Conservation (phyloP, 2,329 filamentous ascomycete species). For the Aspergillus glaucus region DNA sequence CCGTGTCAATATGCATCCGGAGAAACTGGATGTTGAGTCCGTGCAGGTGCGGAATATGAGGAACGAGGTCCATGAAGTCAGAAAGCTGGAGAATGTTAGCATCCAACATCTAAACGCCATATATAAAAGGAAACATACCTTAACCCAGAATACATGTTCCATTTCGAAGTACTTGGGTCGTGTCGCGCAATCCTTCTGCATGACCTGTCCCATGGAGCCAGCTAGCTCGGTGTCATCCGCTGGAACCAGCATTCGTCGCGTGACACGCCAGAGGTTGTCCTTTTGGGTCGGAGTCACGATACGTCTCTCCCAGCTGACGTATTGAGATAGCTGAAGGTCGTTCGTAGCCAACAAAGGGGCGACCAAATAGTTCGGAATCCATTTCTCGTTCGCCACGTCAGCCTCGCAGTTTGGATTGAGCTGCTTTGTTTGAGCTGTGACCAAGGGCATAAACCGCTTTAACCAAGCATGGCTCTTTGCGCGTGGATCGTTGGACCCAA, state of each 20-base stretch:
- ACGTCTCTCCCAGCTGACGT: constrained; percentile 42
- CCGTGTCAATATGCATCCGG: constrained; percentile 37
- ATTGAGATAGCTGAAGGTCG: constrained; percentile 44
- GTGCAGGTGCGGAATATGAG: constrained; percentile 43
- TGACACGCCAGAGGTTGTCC: constrained; percentile 43
- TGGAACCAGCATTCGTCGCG: constrained; percentile 40
- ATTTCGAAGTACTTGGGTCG: constrained; percentile 44
- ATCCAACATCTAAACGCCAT: background rate
- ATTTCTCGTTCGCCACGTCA: constrained; percentile 38
- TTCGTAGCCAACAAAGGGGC: constrained; percentile 45
- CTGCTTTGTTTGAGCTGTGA: constrained; percentile 38
- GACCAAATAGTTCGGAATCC: constrained; percentile 46
- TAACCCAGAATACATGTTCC: constrained; percentile 48
- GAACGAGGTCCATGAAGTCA: constrained; percentile 46
- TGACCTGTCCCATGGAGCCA: constrained; percentile 33
- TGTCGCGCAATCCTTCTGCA: constrained; percentile 38
- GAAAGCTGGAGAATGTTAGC: constrained; percentile 31
- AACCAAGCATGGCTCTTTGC: constrained; percentile 40
- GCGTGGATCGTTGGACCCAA: constrained; percentile 37
- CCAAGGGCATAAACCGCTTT: constrained; percentile 41
- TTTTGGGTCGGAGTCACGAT: constrained; percentile 38
- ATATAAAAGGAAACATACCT: constrained; percentile 26
- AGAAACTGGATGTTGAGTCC: constrained; percentile 34
- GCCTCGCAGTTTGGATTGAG: constrained; percentile 34
- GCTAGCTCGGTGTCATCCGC: constrained; percentile 33